Percentiles rank a stretch among this genome's conserved stretches.
Evolutionary conservation across 2,329 filamentous ascomycete species (phyloP).

Genomic region (Diaporthe sp.): DNA sequence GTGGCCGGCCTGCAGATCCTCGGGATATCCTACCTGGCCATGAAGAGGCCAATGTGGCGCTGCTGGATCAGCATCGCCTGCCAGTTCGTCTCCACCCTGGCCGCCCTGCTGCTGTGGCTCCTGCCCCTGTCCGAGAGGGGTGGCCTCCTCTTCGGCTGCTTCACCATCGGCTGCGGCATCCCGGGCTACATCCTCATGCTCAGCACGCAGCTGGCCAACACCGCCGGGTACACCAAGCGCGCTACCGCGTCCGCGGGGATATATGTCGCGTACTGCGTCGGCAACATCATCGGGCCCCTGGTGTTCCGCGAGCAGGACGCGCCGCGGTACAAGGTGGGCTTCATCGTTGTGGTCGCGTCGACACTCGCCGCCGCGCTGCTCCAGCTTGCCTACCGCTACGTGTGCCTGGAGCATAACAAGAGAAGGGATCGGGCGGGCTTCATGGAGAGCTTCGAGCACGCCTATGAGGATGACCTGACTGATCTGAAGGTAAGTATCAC

Average conservation of each 20-base stretch:
- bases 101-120: constrained; percentile 65
- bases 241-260: constrained; percentile 2
- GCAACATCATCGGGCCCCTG: constrained; percentile 59
- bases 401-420: constrained; percentile 59
- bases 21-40: constrained; percentile 68
- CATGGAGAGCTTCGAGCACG: constrained; percentile 63
- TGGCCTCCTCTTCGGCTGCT: constrained; percentile 69
- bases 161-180: constrained; percentile 75
- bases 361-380: constrained; percentile 48
- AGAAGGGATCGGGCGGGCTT: constrained; percentile 56
- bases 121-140: constrained; percentile 59
- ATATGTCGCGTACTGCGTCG: constrained; percentile 32
- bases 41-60: constrained; percentile 53
- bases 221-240: constrained; percentile 74
- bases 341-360: constrained; percentile 53
- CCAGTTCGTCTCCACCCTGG: constrained; percentile 69
- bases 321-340: constrained; percentile 54
- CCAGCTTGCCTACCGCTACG: constrained; percentile 56
- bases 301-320: constrained; percentile 55
- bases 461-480: constrained; percentile 65
- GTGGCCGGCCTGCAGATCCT: constrained; percentile 72
- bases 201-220: constrained; percentile 78
- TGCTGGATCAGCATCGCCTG: constrained; percentile 8
- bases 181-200: constrained; percentile 63
- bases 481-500: constrained; percentile 50